These are phyloP conservation scores for Fulvia fulva DNA, from an alignment of 2,329 filamentous ascomycete species.

Conservation along the genomic window DNA sequence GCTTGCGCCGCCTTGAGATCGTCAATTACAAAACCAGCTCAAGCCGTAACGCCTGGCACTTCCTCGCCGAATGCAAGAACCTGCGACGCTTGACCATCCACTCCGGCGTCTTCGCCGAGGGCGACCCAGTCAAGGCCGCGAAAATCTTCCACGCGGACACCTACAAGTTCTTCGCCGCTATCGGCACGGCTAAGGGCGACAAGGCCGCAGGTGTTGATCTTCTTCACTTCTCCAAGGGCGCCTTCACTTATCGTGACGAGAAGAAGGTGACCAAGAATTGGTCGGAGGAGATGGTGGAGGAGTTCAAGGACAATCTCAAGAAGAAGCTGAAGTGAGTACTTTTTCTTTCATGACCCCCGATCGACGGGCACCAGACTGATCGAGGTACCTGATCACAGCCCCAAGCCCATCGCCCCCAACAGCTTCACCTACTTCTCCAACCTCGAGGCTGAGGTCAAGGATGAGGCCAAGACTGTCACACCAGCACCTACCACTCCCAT, in stretches of 20 bases:
- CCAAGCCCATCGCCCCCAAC: not conserved
- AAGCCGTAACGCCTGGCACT: constrained; percentile 31
- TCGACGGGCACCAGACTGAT: constrained; percentile 2
- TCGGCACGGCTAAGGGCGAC: constrained; percentile 21
- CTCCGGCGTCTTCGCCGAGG: constrained; percentile 25
- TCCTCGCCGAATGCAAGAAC: constrained; percentile 31
- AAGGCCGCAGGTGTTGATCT: constrained; percentile 29
- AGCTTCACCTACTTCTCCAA: not conserved
- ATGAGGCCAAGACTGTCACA: not conserved
- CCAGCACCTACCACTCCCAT: not conserved
- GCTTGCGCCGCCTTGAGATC: constrained; percentile 27
- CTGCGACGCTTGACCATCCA: constrained; percentile 30
- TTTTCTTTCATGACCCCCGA: not conserved
- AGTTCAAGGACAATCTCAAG: constrained; percentile 27
- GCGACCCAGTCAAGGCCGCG: constrained; percentile 32
- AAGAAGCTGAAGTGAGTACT: constrained; percentile 33
- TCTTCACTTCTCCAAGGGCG: constrained; percentile 27
- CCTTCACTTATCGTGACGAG: constrained; percentile 30
- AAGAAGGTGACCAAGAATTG: constrained; percentile 21
- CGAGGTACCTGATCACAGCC: not conserved
- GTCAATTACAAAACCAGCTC: constrained; percentile 30
- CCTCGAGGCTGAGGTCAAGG: not conserved
- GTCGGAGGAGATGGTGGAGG: constrained; percentile 19
- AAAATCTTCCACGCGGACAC: constrained; percentile 35
- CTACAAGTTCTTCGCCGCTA: constrained; percentile 28